phyloP scores from a whole-genome alignment of 73 alveolate genomes.

The Tetrahymena thermophila region DNA sequence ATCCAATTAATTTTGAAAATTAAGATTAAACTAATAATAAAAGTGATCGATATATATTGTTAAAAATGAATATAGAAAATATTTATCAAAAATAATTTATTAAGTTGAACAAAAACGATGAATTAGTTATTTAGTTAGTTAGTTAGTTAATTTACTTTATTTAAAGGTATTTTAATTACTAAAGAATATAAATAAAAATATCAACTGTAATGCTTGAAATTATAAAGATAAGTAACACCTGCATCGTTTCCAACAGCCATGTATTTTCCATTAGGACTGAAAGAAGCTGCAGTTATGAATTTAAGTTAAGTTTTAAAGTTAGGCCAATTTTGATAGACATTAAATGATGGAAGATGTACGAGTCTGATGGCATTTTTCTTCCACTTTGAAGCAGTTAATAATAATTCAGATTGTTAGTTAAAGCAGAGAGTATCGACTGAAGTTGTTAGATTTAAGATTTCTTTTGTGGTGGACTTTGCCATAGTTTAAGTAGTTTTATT shows the following conservation, averaged over 20 bases:
- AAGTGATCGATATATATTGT: background rate
- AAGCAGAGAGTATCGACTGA: conserved; percentile 17
- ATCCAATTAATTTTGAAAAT: no score
- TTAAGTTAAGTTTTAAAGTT: background rate
- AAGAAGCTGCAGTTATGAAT: background rate
- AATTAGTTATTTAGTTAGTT: no score
- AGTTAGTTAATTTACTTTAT: background rate
- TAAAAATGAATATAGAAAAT: background rate
- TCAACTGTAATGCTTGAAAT: background rate
- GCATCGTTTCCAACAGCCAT: background rate
- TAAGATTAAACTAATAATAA: background rate
- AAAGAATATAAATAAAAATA: no score
- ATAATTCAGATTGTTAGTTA: conserved; percentile 16
- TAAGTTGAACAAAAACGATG: background rate
- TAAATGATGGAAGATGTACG: conserved; percentile 21
- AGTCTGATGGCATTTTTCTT: conserved; percentile 25
- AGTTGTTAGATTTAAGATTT: conserved; percentile 27
- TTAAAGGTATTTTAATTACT: no score
- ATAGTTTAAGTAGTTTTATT: background rate
- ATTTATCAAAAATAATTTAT: no score
- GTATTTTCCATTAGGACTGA: background rate
- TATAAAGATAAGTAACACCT: background rate
- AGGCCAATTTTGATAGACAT: conserved; percentile 46
- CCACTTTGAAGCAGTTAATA: conserved; percentile 31
- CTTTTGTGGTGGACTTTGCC: conserved; percentile 9